Base-by-base conservation (phyloP, 108 stramenopile species). In the Nitzschia putrida region DNA sequence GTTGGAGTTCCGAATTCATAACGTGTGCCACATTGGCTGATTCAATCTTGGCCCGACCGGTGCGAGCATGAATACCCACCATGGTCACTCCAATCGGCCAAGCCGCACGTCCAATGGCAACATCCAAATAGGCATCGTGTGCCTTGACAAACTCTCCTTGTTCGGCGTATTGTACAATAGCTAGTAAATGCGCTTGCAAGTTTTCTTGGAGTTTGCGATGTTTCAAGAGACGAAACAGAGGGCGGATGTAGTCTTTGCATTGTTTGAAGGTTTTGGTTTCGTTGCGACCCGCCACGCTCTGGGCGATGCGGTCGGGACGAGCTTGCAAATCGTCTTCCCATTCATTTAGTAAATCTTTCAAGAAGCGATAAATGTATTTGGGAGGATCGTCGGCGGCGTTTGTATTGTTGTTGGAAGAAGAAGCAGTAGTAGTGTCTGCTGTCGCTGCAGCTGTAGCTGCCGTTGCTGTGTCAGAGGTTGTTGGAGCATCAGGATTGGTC, bases 11-110 rank as follows among this genome's bases (percentile, higher is more conserved):
- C 60, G 81, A 83, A 78, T 95, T 95, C 95, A 95, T 95, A n/a
- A 95, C 89, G 74, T 95, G 98, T 11, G 98, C 97, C 21, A 99
- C 96, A 81, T 99, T 98, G 64, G 83, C 59, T 23, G 91, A 84
- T 25, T 92, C 92, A 73, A 98, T 96, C 58, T 95, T 96, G 43
- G 92, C 96, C 16, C 98, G 89, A 7, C 96, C 97, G 40, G 84
- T 79, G 26, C 99, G 83, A 25, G 95, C 95, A 81, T 99, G 99
- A 71, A 99, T 98, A 26, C 99, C 99, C 54, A 97, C 96, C 95
- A 95, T 97, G 21, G 97, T 98, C 45, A 99, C 95, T 25, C 99
- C 99, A 57, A 99, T 98, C 7, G 99, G 99, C 99, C 99, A 99
- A 0, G 99, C 93, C 8, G 95, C 91, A 57, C 97, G 78, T 21